phyloP scores from a whole-genome alignment of 805 yeast species.

The Saccharomycopsis malanga region DNA sequence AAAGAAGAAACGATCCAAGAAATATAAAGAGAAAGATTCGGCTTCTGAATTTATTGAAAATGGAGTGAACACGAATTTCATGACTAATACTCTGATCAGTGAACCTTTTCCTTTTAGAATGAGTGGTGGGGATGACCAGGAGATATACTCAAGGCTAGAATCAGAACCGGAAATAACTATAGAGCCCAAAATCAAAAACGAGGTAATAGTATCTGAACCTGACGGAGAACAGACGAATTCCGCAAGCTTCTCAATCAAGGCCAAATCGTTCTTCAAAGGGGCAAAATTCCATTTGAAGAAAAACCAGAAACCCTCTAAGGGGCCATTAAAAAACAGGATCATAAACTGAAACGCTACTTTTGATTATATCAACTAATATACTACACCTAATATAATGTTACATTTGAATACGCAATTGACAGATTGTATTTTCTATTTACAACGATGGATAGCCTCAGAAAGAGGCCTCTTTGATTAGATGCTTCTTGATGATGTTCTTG shows the following conservation, averaged over 20 bases:
- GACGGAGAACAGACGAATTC: not conserved
- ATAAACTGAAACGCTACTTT: too few relatives aligned
- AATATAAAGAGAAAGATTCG: not conserved
- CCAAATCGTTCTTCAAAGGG: not conserved
- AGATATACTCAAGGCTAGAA: not conserved
- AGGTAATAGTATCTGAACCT: too few relatives aligned
- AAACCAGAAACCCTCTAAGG: too few relatives aligned
- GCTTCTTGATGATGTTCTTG: slow-evolving; percentile 70
- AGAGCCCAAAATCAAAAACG: too few relatives aligned
- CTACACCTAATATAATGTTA: too few relatives aligned
- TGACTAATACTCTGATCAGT: not conserved
- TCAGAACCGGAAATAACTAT: not conserved
- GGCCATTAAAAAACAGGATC: too few relatives aligned
- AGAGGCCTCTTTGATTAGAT: slow-evolving; percentile 36
- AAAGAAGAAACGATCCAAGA: not conserved
- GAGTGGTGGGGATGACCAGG: not conserved
- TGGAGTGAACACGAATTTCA: not conserved
- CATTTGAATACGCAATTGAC: too few relatives aligned
- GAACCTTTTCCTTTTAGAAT: not conserved
- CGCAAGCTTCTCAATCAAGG: not conserved
- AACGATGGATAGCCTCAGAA: too few relatives aligned
- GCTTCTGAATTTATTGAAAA: not conserved
- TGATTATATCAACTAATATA: too few relatives aligned
- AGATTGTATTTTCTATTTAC: too few relatives aligned
- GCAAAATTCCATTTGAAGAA: too few relatives aligned